These are phyloP conservation scores for Colletotrichum siamense DNA, from an alignment of 2,329 filamentous ascomycete genomes.

Conservation along the genomic window DNA sequence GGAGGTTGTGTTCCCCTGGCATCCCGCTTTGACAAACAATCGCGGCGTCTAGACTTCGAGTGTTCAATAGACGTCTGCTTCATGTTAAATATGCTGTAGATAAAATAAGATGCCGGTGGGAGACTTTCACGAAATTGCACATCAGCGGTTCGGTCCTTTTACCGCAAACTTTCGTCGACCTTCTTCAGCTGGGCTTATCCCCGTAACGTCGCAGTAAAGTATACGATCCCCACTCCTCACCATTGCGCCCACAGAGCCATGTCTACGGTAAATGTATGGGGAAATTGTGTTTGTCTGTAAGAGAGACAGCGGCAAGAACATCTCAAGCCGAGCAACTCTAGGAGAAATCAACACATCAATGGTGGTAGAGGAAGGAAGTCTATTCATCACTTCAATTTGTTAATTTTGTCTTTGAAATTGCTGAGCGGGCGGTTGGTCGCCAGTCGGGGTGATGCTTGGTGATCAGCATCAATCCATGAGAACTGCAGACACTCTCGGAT, in stretches of 20 bases:
- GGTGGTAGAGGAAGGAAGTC: background rate
- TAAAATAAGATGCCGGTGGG: background rate
- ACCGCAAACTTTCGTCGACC: background rate
- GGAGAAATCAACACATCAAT: background rate
- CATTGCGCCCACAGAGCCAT: background rate
- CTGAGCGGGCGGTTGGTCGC: too few species aligned
- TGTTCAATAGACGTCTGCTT: background rate
- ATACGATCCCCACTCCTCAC: background rate
- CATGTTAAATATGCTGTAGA: background rate
- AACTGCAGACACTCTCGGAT: background rate
- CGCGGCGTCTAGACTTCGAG: background rate
- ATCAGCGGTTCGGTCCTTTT: background rate
- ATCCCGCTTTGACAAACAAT: background rate
- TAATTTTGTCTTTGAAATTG: background rate
- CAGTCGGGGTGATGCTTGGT: too few species aligned
- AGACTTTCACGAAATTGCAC: background rate
- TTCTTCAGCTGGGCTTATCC: background rate
- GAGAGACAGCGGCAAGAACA: background rate
- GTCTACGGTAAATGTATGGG: background rate
- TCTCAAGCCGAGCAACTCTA: background rate
- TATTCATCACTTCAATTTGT: background rate
- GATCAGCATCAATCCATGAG: too few species aligned
- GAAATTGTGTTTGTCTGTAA: background rate
- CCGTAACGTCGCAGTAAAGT: background rate
- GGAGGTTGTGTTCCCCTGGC: background rate